Evolutionary conservation across 495 filamentous ascomycete species (phyloP).

Genomic region (Aspergillus taichungensis): DNA sequence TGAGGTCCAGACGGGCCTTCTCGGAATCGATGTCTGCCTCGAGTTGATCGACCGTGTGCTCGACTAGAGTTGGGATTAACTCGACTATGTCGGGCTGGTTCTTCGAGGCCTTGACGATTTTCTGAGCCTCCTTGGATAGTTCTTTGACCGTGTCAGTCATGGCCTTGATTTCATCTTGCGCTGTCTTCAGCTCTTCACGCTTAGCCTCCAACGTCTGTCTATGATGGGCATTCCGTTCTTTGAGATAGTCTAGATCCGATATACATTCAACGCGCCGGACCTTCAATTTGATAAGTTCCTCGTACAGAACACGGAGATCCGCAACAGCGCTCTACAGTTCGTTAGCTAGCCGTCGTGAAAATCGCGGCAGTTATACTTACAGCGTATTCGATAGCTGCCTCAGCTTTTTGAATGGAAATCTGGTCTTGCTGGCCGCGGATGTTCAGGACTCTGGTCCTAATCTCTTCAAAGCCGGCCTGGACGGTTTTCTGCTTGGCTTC

Average conservation of each 20-base stretch:
- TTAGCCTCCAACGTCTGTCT: conserved; percentile 43
- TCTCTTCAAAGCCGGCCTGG: conserved; percentile 31
- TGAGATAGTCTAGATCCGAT: conserved; percentile 63
- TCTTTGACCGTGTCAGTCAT: conserved; percentile 24
- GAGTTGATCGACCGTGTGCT: conserved; percentile 53
- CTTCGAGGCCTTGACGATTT: conserved; percentile 7
- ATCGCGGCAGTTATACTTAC: conserved; percentile 27
- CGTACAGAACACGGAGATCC: conserved; percentile 47
- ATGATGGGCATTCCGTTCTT: conserved; percentile 52
- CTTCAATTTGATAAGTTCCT: conserved; percentile 56
- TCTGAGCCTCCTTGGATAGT: conserved; percentile 28
- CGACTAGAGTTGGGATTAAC: conserved; percentile 24
- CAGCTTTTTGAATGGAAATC: conserved; percentile 52
- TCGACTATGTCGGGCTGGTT: conserved; percentile 20
- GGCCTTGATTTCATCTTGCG: conserved; percentile 22
- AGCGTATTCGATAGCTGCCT: conserved; percentile 54
- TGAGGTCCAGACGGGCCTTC: conserved; percentile 63
- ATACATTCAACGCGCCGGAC: conserved; percentile 66
- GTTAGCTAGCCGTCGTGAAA: conserved; percentile 7
- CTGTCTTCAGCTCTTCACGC: conserved; percentile 25
- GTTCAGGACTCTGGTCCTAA: conserved; percentile 30
- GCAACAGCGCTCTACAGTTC: conserved; percentile 46
- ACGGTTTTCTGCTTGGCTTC: conserved; percentile 39
- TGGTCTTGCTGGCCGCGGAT: conserved; percentile 46
- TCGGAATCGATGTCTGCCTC: conserved; percentile 67